Evolutionary conservation across 305 asterid genomes (phyloP).

Genomic region (Fraxinus sp.): DNA sequence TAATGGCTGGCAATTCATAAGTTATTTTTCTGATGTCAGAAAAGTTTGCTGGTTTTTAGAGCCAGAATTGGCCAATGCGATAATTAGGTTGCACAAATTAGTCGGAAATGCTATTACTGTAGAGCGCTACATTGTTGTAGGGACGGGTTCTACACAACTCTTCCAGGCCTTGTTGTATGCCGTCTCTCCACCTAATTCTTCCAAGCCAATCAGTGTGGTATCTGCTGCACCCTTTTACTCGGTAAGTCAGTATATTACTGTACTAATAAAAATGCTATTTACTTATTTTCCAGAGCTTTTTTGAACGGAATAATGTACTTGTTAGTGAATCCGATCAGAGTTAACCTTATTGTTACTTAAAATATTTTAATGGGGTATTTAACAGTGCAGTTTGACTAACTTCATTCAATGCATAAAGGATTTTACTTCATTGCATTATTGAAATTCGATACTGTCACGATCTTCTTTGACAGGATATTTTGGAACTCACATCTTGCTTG

Average conservation of each 20-base stretch:
- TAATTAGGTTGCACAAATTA: conserved; percentile 63
- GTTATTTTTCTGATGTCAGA: conserved; percentile 72
- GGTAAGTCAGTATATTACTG: conserved; percentile 38
- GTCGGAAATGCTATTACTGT: conserved; percentile 79
- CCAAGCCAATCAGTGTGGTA: conserved; percentile 69
- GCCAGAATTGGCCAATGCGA: conserved; percentile 63
- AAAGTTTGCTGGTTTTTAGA: conserved; percentile 88
- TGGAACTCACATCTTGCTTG: neutral
- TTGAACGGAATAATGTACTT: neutral
- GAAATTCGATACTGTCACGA: neutral
- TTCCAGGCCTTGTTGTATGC: conserved; percentile 84
- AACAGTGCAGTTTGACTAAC: neutral
- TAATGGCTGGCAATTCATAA: conserved; percentile 83
- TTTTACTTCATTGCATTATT: neutral
- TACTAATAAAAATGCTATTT: neutral
- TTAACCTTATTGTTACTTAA: neutral
- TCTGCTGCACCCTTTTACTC: conserved; percentile 94
- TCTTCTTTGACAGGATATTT: neutral
- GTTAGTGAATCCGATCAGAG: neutral
- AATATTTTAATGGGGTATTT: conserved; percentile 7
- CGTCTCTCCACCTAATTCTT: conserved; percentile 42
- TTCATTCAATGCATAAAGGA: neutral
- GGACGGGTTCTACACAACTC: conserved; percentile 90
- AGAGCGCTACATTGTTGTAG: conserved; percentile 72
- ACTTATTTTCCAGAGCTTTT: neutral